Base-by-base conservation (phyloP, 331 rosid genomes). In the Rhamnella rubrinervis region DNA sequence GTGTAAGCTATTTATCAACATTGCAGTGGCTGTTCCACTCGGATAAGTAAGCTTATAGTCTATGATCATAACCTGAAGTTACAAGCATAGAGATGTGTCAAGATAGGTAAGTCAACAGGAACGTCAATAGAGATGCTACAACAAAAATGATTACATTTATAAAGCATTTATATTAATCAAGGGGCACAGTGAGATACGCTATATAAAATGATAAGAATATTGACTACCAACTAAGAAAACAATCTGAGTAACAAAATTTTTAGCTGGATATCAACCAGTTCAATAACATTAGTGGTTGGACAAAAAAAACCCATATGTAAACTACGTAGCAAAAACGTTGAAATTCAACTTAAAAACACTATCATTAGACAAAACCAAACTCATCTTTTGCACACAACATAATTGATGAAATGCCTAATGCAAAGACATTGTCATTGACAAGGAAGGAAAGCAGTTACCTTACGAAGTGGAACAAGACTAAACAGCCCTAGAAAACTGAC, bases 21-120 rank as follows among this genome's bases (percentile, higher is more conserved):
- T 88, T 60, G 98, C 96, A 20, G 98, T 93, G 28, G 98, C 98
- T 50, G 97, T 88, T 25, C 98, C 98, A 65, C 98, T 91, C 49
- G 98, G 98, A 77, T 91, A 93, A 47, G 97, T 88, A 70, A 93
- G 98, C 82, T 89, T 91, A 81, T 93, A 83, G 80, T 93, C 98
- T 88, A 93, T 73, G 61, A 91, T 85, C 97, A 93, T 93, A 75
- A 91, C 86, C 98, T 90, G 88, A 81, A 80, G 85, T 68, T 60
- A 69, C 49, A 77, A 13, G 80, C 70, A 68, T 6, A 59, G 35
- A 77, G 15, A 66, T 58, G 25, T 20, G 65, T 60, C 18, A 57
- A 28, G 20, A 50, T 8, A 38, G 46, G 8, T 40, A 52, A 35
- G 2, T 31, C 35, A 31, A 3, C 5, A 4, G 3, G 35, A 31